A percentile compares a stretch with the other conserved stretches of the same genome.
Evolutionary conservation across 345 rosid genomes (phyloP).

Genomic region (Cardamine resedifolia): DNA sequence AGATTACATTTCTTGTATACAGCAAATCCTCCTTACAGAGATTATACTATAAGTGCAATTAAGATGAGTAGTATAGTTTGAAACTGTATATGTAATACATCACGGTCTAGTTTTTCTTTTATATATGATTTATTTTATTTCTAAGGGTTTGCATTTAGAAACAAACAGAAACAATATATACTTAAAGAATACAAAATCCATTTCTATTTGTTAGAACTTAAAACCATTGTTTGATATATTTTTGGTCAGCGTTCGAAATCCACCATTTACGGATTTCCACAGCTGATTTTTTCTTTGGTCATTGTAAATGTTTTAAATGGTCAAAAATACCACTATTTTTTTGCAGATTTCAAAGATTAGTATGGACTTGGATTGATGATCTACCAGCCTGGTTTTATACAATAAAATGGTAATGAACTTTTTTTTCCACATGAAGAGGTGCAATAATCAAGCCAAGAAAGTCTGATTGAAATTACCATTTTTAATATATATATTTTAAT

Average conservation of each 20-base stretch:
- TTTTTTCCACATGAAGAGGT: constrained; percentile 6
- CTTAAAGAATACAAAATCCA: not conserved
- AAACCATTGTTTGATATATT: not conserved
- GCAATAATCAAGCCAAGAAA: constrained; percentile 15
- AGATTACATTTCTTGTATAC: not conserved
- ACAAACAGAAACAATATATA: not conserved
- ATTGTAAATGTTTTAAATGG: not conserved
- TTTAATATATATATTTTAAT: too few relatives aligned
- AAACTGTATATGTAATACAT: not conserved
- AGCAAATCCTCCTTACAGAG: not conserved
- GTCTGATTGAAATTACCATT: too few relatives aligned
- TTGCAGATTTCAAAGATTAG: not conserved
- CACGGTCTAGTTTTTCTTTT: too few relatives aligned
- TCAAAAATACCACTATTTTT: not conserved
- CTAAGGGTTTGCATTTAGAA: not conserved
- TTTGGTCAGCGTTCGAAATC: not conserved
- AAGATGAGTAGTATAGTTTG: not conserved
- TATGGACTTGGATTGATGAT: not conserved
- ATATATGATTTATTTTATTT: too few relatives aligned
- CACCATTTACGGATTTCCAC: not conserved
- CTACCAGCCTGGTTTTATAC: not conserved
- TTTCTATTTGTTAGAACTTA: not conserved
- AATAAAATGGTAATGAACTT: not conserved
- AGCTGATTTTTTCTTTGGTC: not conserved
- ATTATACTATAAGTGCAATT: not conserved